Base-by-base conservation (phyloP, 768 basidiomycete genomes). In the Mycena pura region DNA sequence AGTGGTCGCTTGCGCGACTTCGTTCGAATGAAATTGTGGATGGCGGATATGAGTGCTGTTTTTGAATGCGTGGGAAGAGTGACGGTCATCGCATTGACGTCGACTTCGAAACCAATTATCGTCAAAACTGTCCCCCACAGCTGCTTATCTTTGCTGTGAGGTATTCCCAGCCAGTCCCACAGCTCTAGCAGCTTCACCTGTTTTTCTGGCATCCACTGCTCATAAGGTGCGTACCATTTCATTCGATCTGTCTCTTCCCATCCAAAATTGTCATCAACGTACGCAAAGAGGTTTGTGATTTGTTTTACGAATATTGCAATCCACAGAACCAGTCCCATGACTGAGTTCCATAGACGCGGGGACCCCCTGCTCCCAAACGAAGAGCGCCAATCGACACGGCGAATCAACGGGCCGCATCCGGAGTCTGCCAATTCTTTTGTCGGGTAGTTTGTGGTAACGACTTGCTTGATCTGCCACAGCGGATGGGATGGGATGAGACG, bases 381-480 rank as follows among this genome's bases (percentile, higher is more conserved):
- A n/a, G 71, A 71, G 8, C 46, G 25, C 0, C 64, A 29, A 21
- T 78, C 74, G 0, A 78, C 57, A 49, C 70, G 6, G 73, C 65
- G 17, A 80, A 51, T 0, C 48, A 65, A 7, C 75, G 66, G 0
- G 79, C 51, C 34, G 82, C 80, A 15, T 76, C 76, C 1, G 82
- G 57, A n/a, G n/a, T n/a, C n/a, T n/a, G n/a, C n/a, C n/a, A n/a
- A n/a, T n/a, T n/a, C n/a, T n/a, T n/a, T n/a, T n/a, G n/a, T n/a
- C n/a, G n/a, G n/a, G n/a, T n/a, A n/a, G n/a, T n/a, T n/a, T n/a
- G n/a, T n/a, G n/a, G n/a, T n/a, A n/a, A n/a, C n/a, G n/a, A n/a
- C n/a, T n/a, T n/a, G n/a, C n/a, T n/a, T n/a, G n/a, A n/a, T n/a
- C 44, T 83, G 78, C 80, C 80, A 82, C 0, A 67, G 38, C 0